Percentiles rank a stretch among this genome's conserved stretches.
phyloP scores from a whole-genome alignment of 805 yeast genomes.

The Kuraishia capsulata region DNA sequence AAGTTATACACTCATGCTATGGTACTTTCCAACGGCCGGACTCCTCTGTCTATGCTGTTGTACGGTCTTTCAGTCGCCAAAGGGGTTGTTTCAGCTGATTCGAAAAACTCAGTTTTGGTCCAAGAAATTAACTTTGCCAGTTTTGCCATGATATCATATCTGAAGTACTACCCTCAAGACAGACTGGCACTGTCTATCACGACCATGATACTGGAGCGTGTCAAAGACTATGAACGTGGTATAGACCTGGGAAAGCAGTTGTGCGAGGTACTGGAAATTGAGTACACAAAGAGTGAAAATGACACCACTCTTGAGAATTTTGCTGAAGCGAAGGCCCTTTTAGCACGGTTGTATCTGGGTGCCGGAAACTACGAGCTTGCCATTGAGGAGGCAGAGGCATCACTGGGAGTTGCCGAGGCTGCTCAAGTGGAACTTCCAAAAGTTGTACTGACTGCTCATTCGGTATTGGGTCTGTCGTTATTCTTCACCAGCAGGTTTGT shows the following conservation, averaged over 20 bases:
- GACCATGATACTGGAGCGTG: constrained; percentile 55
- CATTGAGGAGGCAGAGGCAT: constrained; percentile 48
- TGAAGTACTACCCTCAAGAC: constrained; percentile 55
- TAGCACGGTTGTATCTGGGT: constrained; percentile 67
- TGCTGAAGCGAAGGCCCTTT: constrained; percentile 55
- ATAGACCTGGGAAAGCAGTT: constrained; percentile 34
- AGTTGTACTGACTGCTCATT: constrained; percentile 44
- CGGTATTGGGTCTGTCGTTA: constrained; percentile 63
- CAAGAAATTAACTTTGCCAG: constrained; percentile 63
- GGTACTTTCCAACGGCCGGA: constrained; percentile 64
- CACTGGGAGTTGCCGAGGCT: constrained; percentile 39
- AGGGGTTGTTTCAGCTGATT: constrained; percentile 29
- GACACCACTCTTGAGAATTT: constrained; percentile 36
- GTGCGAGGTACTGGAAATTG: constrained; percentile 36
- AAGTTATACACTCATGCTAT: constrained; percentile 70
- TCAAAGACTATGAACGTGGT: constrained; percentile 53
- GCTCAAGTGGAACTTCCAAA: constrained; percentile 17
- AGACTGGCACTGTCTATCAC: constrained; percentile 47
- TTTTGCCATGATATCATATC: constrained; percentile 54
- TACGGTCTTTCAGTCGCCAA: constrained; percentile 54
- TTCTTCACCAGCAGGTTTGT: constrained; percentile 60
- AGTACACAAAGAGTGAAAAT: constrained; percentile 47
- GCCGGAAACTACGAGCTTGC: constrained; percentile 45
- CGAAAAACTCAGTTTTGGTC: constrained; percentile 20
- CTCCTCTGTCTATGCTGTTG: constrained; percentile 59